Percentiles rank a stretch among this genome's conserved stretches.
phyloP scores from a whole-genome alignment of 805 yeast species.

The Kluyveromyces wickerhamii region DNA sequence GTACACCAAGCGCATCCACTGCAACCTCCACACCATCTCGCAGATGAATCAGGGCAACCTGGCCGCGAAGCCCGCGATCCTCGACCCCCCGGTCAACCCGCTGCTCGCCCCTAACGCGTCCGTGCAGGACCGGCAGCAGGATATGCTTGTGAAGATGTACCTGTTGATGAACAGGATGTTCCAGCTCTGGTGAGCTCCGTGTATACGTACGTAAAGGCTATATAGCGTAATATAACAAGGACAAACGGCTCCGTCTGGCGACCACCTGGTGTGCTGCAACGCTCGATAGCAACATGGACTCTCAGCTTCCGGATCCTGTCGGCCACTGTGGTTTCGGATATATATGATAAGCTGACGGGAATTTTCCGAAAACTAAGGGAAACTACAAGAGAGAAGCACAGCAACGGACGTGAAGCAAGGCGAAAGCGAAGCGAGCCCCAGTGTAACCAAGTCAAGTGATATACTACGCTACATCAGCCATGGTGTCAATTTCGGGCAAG shows the following conservation, averaged over 20 bases:
- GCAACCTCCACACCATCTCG: conserved; percentile 30
- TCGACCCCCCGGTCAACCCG: conserved; percentile 20
- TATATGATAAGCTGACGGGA: no score
- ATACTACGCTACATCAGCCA: no score
- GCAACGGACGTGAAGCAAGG: no score
- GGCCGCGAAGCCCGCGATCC: conserved; percentile 22
- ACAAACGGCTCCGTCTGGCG: no score
- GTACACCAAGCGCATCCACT: conserved; percentile 28
- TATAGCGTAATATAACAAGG: neutral
- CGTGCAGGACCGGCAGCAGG: conserved; percentile 13
- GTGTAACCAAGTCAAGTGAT: no score
- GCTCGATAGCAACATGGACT: no score
- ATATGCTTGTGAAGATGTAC: conserved; percentile 26
- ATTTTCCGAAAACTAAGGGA: no score
- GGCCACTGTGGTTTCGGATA: no score
- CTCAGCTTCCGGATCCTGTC: no score
- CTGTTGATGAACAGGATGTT: conserved; percentile 27
- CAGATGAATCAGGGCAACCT: conserved; percentile 27
- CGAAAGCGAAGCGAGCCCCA: no score
- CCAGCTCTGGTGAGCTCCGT: conserved; percentile 24
- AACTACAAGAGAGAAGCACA: no score
- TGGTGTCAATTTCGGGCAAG: conserved; percentile 19
- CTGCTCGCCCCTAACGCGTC: conserved; percentile 2
- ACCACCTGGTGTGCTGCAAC: no score
- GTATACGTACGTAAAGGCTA: neutral